These are phyloP conservation scores for Spinacia oleracea DNA, from an alignment of 179 eudicot genomes.

Conservation along the genomic window DNA sequence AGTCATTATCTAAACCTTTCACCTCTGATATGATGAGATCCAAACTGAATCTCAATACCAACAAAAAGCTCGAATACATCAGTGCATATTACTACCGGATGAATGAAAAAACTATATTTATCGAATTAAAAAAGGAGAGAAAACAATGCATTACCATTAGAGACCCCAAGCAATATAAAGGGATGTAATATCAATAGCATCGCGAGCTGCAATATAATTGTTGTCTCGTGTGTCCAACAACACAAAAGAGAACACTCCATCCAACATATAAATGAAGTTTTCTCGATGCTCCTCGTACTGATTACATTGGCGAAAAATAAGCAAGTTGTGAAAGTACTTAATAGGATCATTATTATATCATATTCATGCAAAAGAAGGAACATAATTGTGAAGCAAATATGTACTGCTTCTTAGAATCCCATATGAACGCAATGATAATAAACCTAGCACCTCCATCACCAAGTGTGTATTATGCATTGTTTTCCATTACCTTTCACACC, in stretches of 20 bases:
- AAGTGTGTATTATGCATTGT: too few relatives aligned
- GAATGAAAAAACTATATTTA: not conserved
- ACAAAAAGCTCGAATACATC: not conserved
- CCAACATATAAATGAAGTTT: constrained; percentile 79
- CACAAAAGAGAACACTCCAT: constrained; percentile 89
- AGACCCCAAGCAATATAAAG: constrained; percentile 90
- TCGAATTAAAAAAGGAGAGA: not conserved
- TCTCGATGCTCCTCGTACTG: constrained; percentile 92
- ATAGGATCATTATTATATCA: not conserved
- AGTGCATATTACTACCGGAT: not conserved
- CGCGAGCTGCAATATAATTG: constrained; percentile 77
- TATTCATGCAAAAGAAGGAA: not conserved
- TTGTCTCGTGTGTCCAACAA: constrained; percentile 76
- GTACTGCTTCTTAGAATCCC: constrained; percentile 35
- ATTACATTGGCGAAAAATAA: not conserved
- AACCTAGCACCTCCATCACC: too few relatives aligned
- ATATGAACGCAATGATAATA: too few relatives aligned
- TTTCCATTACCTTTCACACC: too few relatives aligned
- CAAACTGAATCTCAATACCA: constrained; percentile 63
- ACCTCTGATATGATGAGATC: constrained; percentile 88
- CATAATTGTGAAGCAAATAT: too few relatives aligned
- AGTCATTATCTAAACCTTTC: constrained; percentile 77
- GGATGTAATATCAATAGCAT: constrained; percentile 83
- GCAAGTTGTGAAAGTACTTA: not conserved
- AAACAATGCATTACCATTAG: constrained; percentile 50